These are phyloP conservation scores for Dactylellina drechsleri DNA, from an alignment of 2,329 filamentous ascomycete genomes.

Conservation along the genomic window DNA sequence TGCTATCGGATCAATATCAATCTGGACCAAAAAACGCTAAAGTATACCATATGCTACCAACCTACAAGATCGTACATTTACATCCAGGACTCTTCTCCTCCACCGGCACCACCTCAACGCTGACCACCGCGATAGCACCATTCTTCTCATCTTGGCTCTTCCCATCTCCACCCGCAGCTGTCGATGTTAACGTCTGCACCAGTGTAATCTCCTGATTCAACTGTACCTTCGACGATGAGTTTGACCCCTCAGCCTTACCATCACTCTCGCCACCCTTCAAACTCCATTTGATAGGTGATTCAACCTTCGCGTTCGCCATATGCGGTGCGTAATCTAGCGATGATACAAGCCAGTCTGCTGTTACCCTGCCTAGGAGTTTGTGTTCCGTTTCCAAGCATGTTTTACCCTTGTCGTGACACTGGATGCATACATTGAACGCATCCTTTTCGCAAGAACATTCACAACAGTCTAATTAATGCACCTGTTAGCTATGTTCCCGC, in stretches of 20 bases:
- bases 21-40: too few relatives aligned
- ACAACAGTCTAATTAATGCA: constrained; percentile 1
- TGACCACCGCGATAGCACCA: neutral
- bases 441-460: constrained; percentile 13
- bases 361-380: constrained; percentile 6
- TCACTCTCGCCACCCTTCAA: neutral
- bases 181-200: neutral
- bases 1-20: too few relatives aligned
- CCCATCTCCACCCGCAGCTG: neutral
- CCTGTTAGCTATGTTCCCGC: too few relatives aligned
- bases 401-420: constrained; percentile 11
- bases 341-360: constrained; percentile 6
- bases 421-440: constrained; percentile 3
- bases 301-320: constrained; percentile 2
- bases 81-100: constrained; percentile 8
- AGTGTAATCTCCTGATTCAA: neutral
- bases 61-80: constrained; percentile 10
- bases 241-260: neutral
- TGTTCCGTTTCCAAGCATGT: neutral
- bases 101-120: too few relatives aligned
- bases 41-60: neutral
- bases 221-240: neutral
- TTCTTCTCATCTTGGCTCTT: neutral
- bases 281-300: constrained; percentile 9
- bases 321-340: constrained; percentile 17